These are phyloP conservation scores for Phialophora verrucosa DNA, from an alignment of 2,329 filamentous ascomycete species.

Conservation along the genomic window DNA sequence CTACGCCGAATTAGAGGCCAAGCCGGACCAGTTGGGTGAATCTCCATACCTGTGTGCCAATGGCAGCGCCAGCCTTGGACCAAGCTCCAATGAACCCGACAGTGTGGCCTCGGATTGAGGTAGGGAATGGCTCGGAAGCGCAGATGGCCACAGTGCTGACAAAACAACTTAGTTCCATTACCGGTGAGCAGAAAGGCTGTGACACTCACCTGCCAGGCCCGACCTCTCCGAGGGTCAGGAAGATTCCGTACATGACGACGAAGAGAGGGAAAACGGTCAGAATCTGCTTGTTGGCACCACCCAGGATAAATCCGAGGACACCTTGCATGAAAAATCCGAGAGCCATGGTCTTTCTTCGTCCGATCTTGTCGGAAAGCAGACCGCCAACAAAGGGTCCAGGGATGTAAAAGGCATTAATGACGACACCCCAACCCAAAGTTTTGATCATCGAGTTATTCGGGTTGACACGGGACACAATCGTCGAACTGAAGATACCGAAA, in stretches of 20 bases:
- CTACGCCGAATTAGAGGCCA: constrained; percentile 44
- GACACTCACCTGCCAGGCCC: constrained; percentile 53
- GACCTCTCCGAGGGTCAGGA: constrained; percentile 57
- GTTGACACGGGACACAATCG: too few species aligned
- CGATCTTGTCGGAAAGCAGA: too few species aligned
- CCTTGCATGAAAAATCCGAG: too few species aligned
- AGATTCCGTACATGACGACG: constrained; percentile 59
- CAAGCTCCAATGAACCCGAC: constrained; percentile 56
- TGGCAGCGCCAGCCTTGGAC: constrained; percentile 58
- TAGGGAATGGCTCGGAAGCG: constrained; percentile 58
- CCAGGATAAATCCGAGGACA: constrained; percentile 51
- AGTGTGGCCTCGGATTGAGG: constrained; percentile 57
- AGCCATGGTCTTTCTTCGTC: too few species aligned
- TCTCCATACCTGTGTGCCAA: constrained; percentile 55
- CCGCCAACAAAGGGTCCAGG: too few species aligned
- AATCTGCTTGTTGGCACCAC: constrained; percentile 54
- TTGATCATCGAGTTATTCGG: too few species aligned
- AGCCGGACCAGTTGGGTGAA: neutral
- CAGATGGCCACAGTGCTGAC: constrained; percentile 46
- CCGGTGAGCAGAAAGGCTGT: too few species aligned
- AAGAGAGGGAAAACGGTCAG: constrained; percentile 58
- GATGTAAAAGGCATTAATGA: too few species aligned
- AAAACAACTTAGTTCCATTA: neutral
- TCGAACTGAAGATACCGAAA: too few species aligned
- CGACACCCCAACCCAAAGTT: too few species aligned